Percentiles rank a stretch among this genome's conserved stretches.
Conservation (phyloP, 768 basidiomycete species). For the Lactarius indigo region DNA sequence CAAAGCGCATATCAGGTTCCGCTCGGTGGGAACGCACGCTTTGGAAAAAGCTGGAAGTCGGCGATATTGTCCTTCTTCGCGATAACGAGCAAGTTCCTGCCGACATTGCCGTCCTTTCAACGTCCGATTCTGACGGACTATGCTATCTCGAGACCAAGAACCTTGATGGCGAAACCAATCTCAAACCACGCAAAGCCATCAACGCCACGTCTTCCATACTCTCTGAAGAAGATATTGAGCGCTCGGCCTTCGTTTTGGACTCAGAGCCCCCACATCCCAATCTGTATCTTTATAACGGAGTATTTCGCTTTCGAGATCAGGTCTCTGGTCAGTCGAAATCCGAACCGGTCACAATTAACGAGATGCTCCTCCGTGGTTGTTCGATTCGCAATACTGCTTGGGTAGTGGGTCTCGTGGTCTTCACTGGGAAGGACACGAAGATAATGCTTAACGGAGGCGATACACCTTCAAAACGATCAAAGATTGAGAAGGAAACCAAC, state of each 20-base stretch:
- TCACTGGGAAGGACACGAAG: slow-evolving; percentile 90
- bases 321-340: slow-evolving; percentile 49
- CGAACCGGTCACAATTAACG: slow-evolving; percentile 84
- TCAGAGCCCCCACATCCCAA: slow-evolving; percentile 94
- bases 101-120: slow-evolving; percentile 89
- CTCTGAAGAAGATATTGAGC: slow-evolving; percentile 89
- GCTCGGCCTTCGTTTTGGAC: slow-evolving; percentile 82
- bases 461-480: slow-evolving; percentile 94
- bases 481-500: slow-evolving; percentile 98
- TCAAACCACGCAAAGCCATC: slow-evolving; percentile 80
- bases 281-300: slow-evolving; percentile 85
- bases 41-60: slow-evolving; percentile 98
- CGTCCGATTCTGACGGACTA: slow-evolving; percentile 85
- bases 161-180: slow-evolving; percentile 94
- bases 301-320: slow-evolving; percentile 68
- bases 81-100: slow-evolving; percentile 98
- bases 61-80: slow-evolving; percentile 86
- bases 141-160: slow-evolving; percentile 99
- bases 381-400: slow-evolving; percentile 85
- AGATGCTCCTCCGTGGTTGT: slow-evolving; percentile 88
- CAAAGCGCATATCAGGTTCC: slow-evolving; percentile 59
- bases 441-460: slow-evolving; percentile 90
- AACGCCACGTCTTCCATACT: slow-evolving; percentile 70
- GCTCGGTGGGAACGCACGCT: slow-evolving; percentile 92
- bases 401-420: slow-evolving; percentile 92